Evolutionary conservation across 768 basidiomycete genomes (phyloP).

Genomic region (Tylopilus plumbeoviolaceoides): DNA sequence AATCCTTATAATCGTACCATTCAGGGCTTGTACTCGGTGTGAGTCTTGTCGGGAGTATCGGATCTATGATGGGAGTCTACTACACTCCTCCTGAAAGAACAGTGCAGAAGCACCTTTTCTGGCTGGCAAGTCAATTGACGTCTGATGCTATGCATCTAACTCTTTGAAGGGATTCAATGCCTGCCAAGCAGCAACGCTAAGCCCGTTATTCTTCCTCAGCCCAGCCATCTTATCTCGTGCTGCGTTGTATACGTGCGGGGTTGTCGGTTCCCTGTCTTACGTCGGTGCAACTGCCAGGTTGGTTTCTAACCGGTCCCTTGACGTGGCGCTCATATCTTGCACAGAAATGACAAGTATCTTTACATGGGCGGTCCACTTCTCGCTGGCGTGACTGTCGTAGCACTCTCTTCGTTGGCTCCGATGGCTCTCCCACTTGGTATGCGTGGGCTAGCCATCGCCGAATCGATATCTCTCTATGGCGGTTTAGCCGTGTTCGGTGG

Average conservation of each 20-base stretch:
- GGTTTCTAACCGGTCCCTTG: slow-evolving; percentile 11
- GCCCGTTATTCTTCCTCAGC: slow-evolving; percentile 84
- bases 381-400: slow-evolving; percentile 85
- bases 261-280: slow-evolving; percentile 83
- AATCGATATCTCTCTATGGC: slow-evolving; percentile 80
- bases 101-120: slow-evolving; percentile 74
- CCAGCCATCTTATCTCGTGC: slow-evolving; percentile 85
- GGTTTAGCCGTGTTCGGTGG: slow-evolving; percentile 86
- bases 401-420: slow-evolving; percentile 81
- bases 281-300: slow-evolving; percentile 84
- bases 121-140: slow-evolving; percentile 51
- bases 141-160: slow-evolving; percentile 1
- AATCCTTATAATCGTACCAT: slow-evolving; percentile 1
- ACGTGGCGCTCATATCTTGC: neutral
- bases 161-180: slow-evolving; percentile 68
- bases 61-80: slow-evolving; percentile 79
- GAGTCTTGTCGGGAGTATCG: slow-evolving; percentile 74
- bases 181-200: slow-evolving; percentile 81
- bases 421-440: slow-evolving; percentile 84
- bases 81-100: slow-evolving; percentile 76
- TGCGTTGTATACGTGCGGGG: slow-evolving; percentile 81
- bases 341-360: slow-evolving; percentile 74
- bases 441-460: slow-evolving; percentile 69
- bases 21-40: slow-evolving; percentile 79
- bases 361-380: slow-evolving; percentile 85